A percentile compares a stretch with the other conserved stretches of the same genome.
Evolutionary conservation across 2,329 filamentous ascomycete species (phyloP).

Genomic region (Cladophialophora immunda): DNA sequence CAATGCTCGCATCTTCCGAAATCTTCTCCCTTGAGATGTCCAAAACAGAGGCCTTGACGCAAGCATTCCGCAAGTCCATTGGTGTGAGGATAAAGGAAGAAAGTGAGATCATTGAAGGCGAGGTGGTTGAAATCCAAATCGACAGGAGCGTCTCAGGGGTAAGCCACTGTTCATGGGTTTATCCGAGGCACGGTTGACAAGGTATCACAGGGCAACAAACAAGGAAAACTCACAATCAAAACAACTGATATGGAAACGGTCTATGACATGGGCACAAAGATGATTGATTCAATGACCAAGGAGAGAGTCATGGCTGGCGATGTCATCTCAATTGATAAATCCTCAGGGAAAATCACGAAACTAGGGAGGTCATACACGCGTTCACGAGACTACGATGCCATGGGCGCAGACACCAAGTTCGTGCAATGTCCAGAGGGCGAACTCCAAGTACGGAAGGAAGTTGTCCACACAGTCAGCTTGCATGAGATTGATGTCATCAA

Average conservation of each 20-base stretch:
- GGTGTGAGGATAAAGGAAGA: slow-evolving; percentile 98
- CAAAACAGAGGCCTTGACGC: slow-evolving; percentile 96
- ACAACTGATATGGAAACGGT: slow-evolving; percentile 99
- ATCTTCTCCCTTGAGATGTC: slow-evolving; percentile 99
- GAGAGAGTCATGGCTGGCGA: slow-evolving; percentile 99
- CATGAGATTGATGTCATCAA: slow-evolving; percentile 99
- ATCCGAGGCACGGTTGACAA: slow-evolving; percentile 10
- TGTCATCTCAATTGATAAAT: slow-evolving; percentile 98
- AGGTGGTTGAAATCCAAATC: slow-evolving; percentile 98
- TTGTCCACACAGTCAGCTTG: slow-evolving; percentile 93
- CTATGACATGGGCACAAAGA: slow-evolving; percentile 99
- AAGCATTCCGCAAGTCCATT: slow-evolving; percentile 99
- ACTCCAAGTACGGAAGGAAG: slow-evolving; percentile 95
- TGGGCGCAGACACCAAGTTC: slow-evolving; percentile 98
- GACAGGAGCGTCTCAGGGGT: slow-evolving; percentile 93
- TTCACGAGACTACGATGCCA: slow-evolving; percentile 97
- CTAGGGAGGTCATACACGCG: slow-evolving; percentile 93
- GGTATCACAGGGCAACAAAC: slow-evolving; percentile 77
- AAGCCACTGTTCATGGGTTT: slow-evolving; percentile 38
- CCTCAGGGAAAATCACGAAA: slow-evolving; percentile 97
- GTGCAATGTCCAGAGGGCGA: slow-evolving; percentile 97
- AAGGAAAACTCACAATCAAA: slow-evolving; percentile 99
- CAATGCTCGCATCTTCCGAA: slow-evolving; percentile 92
- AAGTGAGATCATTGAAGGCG: slow-evolving; percentile 98
- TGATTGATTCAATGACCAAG: slow-evolving; percentile 99